These are phyloP conservation scores for Euphrasia confusa DNA, from an alignment of 257 asterid species.

Conservation along the genomic window DNA sequence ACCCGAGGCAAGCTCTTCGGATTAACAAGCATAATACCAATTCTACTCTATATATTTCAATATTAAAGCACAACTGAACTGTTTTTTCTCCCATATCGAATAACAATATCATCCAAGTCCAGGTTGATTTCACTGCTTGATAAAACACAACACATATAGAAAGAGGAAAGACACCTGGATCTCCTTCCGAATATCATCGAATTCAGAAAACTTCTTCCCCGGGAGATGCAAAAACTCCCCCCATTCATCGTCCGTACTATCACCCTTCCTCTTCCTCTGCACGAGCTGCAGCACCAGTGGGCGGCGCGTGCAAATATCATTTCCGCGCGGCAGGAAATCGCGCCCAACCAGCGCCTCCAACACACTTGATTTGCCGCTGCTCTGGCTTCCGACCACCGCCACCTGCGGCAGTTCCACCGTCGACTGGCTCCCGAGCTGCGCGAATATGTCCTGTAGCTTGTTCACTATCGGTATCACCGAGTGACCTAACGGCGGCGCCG, in stretches of 20 bases:
- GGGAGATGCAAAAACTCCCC: slow-evolving; percentile 91
- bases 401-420: slow-evolving; percentile 94
- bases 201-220: slow-evolving; percentile 62
- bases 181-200: slow-evolving; percentile 72
- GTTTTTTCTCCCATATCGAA: slow-evolving; percentile 3
- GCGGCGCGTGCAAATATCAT: slow-evolving; percentile 88
- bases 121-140: neutral
- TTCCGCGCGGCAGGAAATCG: slow-evolving; percentile 92
- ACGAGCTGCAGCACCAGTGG: slow-evolving; percentile 90
- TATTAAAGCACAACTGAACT: slow-evolving; percentile 4
- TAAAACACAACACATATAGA: neutral
- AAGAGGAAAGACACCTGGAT: slow-evolving; percentile 55
- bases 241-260: slow-evolving; percentile 72
- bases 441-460: slow-evolving; percentile 86
- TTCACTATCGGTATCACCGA: slow-evolving; percentile 85
- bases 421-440: slow-evolving; percentile 85
- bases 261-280: slow-evolving; percentile 61
- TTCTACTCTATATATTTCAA: neutral
- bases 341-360: slow-evolving; percentile 98
- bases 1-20: neutral
- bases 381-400: slow-evolving; percentile 96
- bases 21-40: slow-evolving; percentile 1
- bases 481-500: slow-evolving; percentile 61
- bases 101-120: neutral
- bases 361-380: slow-evolving; percentile 98